Conservation (phyloP, 768 basidiomycete genomes). For the Tricholoma furcatifolium region DNA sequence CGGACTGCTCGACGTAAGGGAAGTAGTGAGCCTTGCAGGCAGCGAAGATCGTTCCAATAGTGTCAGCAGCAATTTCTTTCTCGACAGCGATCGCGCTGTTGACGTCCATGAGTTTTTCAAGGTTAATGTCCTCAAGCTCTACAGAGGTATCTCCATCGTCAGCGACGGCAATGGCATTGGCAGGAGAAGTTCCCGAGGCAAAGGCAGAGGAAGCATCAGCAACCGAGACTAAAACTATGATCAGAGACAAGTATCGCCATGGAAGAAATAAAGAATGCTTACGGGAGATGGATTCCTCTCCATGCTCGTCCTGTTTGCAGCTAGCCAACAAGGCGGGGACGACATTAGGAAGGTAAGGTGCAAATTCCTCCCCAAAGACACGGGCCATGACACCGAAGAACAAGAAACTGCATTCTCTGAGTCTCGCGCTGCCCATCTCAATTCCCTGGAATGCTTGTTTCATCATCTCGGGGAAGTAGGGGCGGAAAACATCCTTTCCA, state of each 20-base stretch:
- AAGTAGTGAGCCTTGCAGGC: conserved; percentile 83
- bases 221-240: conserved; percentile 40
- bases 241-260: conserved; percentile 5
- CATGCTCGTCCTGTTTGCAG: conserved; percentile 80
- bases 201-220: conserved; percentile 60
- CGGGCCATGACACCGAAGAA: conserved; percentile 99
- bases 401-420: conserved; percentile 94
- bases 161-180: conserved; percentile 64
- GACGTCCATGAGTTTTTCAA: conserved; percentile 87
- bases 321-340: conserved; percentile 83
- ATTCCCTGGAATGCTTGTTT: conserved; percentile 89
- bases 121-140: conserved; percentile 76
- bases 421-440: conserved; percentile 79
- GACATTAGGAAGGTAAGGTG: conserved; percentile 80
- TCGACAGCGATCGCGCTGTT: conserved; percentile 97
- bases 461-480: conserved; percentile 97
- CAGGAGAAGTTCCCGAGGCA: conserved; percentile 70
- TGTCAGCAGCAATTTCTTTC: conserved; percentile 98
- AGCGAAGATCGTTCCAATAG: conserved; percentile 87
- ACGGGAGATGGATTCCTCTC: conserved; percentile 53
- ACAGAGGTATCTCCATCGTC: conserved; percentile 57
- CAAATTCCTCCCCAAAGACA: conserved; percentile 94
- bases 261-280: conserved; percentile 15
- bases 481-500: conserved; percentile 89
- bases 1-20: conserved; percentile 83